Evolutionary conservation across 1,284 basidiomycete genomes (phyloP), one percentile per base, ranked within the genome.

Genomic region (Ustilago cynodontis): DNA sequence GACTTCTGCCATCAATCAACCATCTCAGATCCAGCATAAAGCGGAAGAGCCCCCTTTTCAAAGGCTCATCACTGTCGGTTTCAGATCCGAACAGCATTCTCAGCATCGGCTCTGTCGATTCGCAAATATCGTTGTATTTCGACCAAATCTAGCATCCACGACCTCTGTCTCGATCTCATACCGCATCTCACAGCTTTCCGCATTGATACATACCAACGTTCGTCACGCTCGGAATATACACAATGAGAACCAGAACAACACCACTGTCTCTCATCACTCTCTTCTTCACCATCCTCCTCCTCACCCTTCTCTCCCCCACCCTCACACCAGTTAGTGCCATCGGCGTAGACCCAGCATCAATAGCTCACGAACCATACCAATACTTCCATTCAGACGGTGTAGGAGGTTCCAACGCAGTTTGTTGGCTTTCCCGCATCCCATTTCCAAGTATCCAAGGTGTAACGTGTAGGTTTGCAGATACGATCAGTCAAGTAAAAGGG

Each of bases 381-480:
- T 77, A 73, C 54, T 77, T 66, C 53, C 70, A 60, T 50, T 24
- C 26, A 5, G 70, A 72, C 55, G 60, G 66, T 3, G 55, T 65
- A 8, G 66, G 70, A 1, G 66, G 66, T 1, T 18, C 24, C 26
- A 67, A 60, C 16, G 75, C 75, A 6, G 66, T 26, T 1, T 77
- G 75, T 54, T 77, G 75, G 75, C 70, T 77, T 9, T 55, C 57
- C 1, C 55, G 59, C 11, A 28, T 33, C 2, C 57, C 70, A 4
- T 73, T 77, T 47, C 70, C 70, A 2, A 1, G 28, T 4, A 47
- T 62, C 33, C 59, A 72, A 14, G 74, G 66, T 13, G 52, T 77
- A 24, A 28, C 54, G 1, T 77, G 75, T 31, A 11, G 41, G 3
- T 56, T 77, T 28, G 65, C 75, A 10, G 54, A 65, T 22, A 58